A percentile compares a stretch with the other conserved stretches of the same genome.
Evolutionary conservation across 2,329 filamentous ascomycete genomes (phyloP).

Genomic region (Phaeoacremonium minimum): DNA sequence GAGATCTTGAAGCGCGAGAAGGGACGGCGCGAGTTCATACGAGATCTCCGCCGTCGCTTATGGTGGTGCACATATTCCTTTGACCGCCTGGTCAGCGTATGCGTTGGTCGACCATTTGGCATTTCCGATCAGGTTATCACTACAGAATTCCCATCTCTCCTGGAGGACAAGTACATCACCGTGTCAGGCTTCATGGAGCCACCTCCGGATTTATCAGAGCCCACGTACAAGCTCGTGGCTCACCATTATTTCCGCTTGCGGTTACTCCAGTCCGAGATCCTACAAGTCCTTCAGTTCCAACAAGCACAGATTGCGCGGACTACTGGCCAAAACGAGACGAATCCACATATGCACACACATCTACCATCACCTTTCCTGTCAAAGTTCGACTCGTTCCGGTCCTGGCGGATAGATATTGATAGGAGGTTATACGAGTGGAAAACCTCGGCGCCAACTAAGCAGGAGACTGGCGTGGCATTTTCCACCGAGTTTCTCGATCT

Average conservation of each 20-base stretch:
- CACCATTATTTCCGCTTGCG: conserved; percentile 90
- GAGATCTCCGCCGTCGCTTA: conserved; percentile 78
- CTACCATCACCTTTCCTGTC: conserved; percentile 82
- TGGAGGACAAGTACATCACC: conserved; percentile 88
- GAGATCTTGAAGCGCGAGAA: conserved; percentile 40
- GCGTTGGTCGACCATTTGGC: conserved; percentile 87
- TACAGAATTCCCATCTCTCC: conserved; percentile 84
- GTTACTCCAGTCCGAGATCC: conserved; percentile 86
- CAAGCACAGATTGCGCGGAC: conserved; percentile 76
- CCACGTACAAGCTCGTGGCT: conserved; percentile 86
- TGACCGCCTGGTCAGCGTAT: conserved; percentile 90
- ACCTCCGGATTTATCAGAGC: conserved; percentile 49
- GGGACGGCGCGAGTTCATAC: conserved; percentile 73
- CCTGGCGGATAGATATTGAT: conserved; percentile 87
- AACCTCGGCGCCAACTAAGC: conserved; percentile 69
- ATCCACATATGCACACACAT: conserved; percentile 72
- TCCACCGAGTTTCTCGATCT: conserved; percentile 86
- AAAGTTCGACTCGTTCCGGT: conserved; percentile 78
- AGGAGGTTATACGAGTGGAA: conserved; percentile 82
- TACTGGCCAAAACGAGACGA: conserved; percentile 57
- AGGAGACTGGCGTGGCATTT: conserved; percentile 83
- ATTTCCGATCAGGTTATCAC: conserved; percentile 96
- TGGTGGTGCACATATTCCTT: conserved; percentile 99
- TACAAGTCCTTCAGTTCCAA: conserved; percentile 89
- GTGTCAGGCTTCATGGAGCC: conserved; percentile 66